These are phyloP conservation scores for Populus tremula DNA, from an alignment of 345 rosid genomes.

Conservation along the genomic window DNA sequence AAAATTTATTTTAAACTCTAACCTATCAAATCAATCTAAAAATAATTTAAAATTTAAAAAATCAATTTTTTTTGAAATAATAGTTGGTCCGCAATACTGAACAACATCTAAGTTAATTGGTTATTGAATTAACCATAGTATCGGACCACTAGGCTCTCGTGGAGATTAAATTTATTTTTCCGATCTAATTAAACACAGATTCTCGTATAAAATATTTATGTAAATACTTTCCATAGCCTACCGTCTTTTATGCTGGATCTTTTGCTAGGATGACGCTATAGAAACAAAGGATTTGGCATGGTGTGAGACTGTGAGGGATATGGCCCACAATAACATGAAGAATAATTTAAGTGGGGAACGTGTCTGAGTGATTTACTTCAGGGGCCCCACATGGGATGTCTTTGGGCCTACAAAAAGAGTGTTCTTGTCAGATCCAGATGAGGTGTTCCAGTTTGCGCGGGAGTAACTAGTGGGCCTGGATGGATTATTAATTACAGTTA, in stretches of 20 bases:
- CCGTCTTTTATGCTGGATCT: background rate
- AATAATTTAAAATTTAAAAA: too few relatives aligned
- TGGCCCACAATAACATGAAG: background rate
- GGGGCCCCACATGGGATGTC: background rate
- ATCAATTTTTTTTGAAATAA: too few relatives aligned
- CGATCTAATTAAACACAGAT: background rate
- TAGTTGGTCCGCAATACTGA: too few relatives aligned
- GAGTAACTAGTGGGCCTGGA: background rate
- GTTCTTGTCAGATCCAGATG: background rate
- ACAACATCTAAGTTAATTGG: too few relatives aligned
- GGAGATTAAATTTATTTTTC: too few relatives aligned
- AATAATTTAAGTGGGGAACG: background rate
- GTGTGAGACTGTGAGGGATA: background rate
- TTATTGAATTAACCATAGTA: too few relatives aligned
- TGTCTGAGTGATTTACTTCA: background rate
- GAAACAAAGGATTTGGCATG: background rate
- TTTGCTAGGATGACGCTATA: background rate
- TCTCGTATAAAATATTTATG: background rate
- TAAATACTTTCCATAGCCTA: too few relatives aligned
- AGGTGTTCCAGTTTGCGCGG: background rate
- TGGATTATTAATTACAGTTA: too few relatives aligned
- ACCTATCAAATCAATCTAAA: accelerated
- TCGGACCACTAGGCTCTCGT: too few relatives aligned
- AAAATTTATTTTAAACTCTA: too few relatives aligned
- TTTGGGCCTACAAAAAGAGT: background rate